Evolutionary conservation across 768 basidiomycete species (phyloP).

Genomic region (Grammothele lineata): DNA sequence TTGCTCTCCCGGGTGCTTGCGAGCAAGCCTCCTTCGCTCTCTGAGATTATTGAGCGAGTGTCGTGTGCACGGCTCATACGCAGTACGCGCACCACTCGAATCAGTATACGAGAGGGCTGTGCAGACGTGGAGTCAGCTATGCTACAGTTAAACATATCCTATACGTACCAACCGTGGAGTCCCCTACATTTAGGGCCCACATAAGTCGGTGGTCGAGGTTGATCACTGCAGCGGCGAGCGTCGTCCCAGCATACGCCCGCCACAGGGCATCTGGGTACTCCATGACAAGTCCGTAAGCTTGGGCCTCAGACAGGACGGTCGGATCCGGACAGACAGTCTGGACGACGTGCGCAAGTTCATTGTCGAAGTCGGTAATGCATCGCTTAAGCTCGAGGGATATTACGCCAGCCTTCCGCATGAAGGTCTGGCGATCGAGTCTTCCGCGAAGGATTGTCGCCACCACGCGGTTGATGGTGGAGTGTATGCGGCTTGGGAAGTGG

Average conservation of each 20-base stretch:
- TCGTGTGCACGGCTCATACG: not conserved
- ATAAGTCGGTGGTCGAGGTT: not conserved
- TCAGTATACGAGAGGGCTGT: not conserved
- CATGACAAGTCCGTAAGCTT: not conserved
- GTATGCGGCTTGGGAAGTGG: not conserved
- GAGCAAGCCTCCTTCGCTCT: not conserved
- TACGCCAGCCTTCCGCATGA: not conserved
- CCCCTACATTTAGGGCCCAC: conserved; percentile 4
- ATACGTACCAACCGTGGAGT: conserved; percentile 2
- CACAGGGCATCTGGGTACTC: not conserved
- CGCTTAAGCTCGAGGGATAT: not conserved
- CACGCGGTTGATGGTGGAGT: not conserved
- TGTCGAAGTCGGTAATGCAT: conserved; percentile 3
- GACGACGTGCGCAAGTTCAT: not conserved
- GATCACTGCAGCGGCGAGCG: conserved; percentile 4
- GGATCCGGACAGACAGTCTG: not conserved
- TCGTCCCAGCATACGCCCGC: conserved; percentile 4
- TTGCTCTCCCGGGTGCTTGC: not conserved
- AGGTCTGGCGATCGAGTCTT: not conserved
- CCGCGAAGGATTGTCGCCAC: not conserved
- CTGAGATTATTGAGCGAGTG: not conserved
- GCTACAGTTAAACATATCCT: not conserved
- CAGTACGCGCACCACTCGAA: not conserved
- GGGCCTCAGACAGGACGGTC: not conserved
- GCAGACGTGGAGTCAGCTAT: not conserved